Evolutionary conservation across 192 early-diverging fungal species (phyloP).

Genomic region (Backusella tarrabulga): DNA sequence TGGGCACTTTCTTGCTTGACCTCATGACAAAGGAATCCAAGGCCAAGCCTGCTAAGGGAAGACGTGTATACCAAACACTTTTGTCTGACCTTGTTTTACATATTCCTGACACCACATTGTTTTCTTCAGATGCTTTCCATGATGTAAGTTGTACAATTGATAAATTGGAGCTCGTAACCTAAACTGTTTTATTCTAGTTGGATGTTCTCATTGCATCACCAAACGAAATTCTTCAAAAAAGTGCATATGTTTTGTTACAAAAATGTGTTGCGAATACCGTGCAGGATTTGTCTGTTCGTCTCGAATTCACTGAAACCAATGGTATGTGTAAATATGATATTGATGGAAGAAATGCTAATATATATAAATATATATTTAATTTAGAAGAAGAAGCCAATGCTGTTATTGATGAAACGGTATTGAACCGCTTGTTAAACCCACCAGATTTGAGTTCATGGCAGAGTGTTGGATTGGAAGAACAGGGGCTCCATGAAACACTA

Average conservation of each 20-base stretch:
- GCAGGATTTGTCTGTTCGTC: constrained; percentile 30
- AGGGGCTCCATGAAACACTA: constrained; percentile 44
- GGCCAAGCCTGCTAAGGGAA: background rate
- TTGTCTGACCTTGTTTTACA: constrained; percentile 16
- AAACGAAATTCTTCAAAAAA: constrained; percentile 41
- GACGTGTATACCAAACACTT: constrained; percentile 23
- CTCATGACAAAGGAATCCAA: constrained; percentile 11
- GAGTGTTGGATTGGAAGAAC: constrained; percentile 16
- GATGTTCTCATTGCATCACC: constrained; percentile 21
- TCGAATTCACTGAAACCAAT: constrained; percentile 33
- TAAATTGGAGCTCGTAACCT: background rate
- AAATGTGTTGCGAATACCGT: constrained; percentile 17
- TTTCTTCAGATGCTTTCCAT: background rate
- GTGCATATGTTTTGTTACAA: constrained; percentile 35
- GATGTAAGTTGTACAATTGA: background rate
- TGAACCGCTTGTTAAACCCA: background rate
- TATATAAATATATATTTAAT: background rate
- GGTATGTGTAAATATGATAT: constrained; percentile 10
- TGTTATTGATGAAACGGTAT: constrained; percentile 9
- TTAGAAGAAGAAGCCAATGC: constrained; percentile 6
- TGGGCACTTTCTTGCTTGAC: background rate
- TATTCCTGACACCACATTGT: constrained; percentile 23
- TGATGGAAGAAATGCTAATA: background rate
- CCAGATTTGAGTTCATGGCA: constrained; percentile 23
- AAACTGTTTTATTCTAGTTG: constrained; percentile 16